Evolutionary conservation across 495 filamentous ascomycete genomes (phyloP), one percentile per base, ranked within the genome.

Genomic region (Penicillium malachiteum): DNA sequence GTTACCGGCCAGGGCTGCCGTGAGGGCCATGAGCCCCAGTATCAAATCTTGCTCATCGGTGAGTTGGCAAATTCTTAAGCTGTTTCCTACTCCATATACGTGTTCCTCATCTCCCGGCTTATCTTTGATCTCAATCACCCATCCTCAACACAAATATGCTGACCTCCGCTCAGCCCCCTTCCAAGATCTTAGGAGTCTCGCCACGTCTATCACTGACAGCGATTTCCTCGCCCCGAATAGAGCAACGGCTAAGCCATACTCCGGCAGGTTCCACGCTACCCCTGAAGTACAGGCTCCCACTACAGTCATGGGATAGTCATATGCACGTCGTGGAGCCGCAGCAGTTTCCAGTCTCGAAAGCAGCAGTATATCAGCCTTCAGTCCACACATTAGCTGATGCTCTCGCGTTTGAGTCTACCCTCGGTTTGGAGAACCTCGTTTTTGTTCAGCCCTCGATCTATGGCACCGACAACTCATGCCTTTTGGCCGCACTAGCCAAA

Each of bases 381-480:
- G 48, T 64, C 34, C 70, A 77, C 56, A 70, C 70, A 3, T 43
- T 78, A 7, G 58, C 65, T 16, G 70, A 78, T 33, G 76, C 74
- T 35, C 58, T 78, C 3, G 55, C 55, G 5, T 78, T 78, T 42
- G 74, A 77, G 49, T 67, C 71, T 0, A 50, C 65, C 8, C 51
- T 77, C 0, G 69, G 74, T 1, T 60, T 80, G 9, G 57, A 70
- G 42, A 77, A 79, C 35, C 58, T 79, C 13, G 76, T 80, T 30
- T 68, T 81, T 43, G 78, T 83, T 5, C 79, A 81, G 48, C 78
- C 78, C 4, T 79, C 76, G 11, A 69, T 77, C 48, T 83, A 81
- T 55, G 79, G 78, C 42, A 67, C 64, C 17, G 75, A 83, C 59
- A 81, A 83, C 45, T 75, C 74, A n/a, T 83, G 78, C 57, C 66